Base-by-base conservation (phyloP, 371 early-diverging fungal genomes). In the Massospora cicadina region DNA sequence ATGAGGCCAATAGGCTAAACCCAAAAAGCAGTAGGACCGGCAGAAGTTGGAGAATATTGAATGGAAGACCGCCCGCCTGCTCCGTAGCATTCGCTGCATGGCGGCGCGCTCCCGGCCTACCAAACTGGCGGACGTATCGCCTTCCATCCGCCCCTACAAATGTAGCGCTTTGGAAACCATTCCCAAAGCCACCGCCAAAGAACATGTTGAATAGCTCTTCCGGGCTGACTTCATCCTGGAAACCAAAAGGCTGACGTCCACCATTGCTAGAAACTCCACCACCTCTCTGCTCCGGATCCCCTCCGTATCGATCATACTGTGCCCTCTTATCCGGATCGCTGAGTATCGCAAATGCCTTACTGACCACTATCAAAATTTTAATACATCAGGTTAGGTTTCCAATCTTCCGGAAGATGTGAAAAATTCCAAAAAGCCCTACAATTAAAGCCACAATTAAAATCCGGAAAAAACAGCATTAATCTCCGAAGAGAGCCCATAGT, bases 171-270 rank as follows among this genome's bases (percentile, higher is more conserved):
- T 76, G 71, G 65, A 77, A 72, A 23, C 55, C 60, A 26, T 53
- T 55, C 32, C 23, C 33, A 28, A 74, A 69, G 23, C 78, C 80
- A 21, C 87, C 91, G 1, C 88, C 87, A 73, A 93, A 94, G 69
- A 97, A 95, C 90, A 93, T 93, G 72, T 91, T 91, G 77, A 95
- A 94, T 29, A 95, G 66, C 7, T 95, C 95, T 69, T 95, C 98
- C 1, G 94, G 93, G 23, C 83, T 85, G n/a, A 95, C 77, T 67
- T 93, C 95, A 17, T 83, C 83, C 26, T 81, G 82, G 63, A 75
- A 79, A 43, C 69, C 65, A 59, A 67, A 63, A 24, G 10, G 27
- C 2, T 25, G 55, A 63, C 55, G 54, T 5, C 25, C n/a, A 66
- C 66, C 68, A 27, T 71, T 73, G 26, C 68, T 68, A 17, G 70